Percentiles rank a stretch among this genome's conserved stretches.
Conservation (phyloP, 129 eudicot genomes). For the Calendula officinalis region DNA sequence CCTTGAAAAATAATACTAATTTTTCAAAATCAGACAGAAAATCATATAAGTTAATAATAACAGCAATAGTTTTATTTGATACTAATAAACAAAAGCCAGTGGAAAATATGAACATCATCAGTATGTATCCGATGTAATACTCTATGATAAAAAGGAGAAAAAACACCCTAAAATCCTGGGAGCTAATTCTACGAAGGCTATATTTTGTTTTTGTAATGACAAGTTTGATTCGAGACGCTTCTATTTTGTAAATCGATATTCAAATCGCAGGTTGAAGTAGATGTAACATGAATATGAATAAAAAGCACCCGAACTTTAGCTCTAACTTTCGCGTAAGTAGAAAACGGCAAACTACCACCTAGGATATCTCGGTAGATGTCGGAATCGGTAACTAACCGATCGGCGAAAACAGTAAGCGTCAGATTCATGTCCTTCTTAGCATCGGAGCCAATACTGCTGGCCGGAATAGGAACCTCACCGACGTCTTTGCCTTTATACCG, state of each 20-base stretch:
- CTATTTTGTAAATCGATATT: slow-evolving; percentile 31
- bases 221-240: slow-evolving; percentile 37
- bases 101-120: background rate
- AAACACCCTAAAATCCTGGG: background rate
- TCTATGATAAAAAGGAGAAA: background rate
- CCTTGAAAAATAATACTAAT: too few species aligned
- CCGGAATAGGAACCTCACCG: slow-evolving; percentile 68
- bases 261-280: slow-evolving; percentile 63
- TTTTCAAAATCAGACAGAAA: background rate
- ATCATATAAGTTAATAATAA: background rate
- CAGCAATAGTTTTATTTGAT: background rate
- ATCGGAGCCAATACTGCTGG: slow-evolving; percentile 54
- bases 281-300: slow-evolving; percentile 52
- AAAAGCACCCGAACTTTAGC: slow-evolving; percentile 60
- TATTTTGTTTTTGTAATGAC: slow-evolving; percentile 54
- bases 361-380: slow-evolving; percentile 39
- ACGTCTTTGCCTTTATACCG: slow-evolving; percentile 49
- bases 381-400: slow-evolving; percentile 55
- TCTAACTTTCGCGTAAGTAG: slow-evolving; percentile 41
- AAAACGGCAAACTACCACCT: slow-evolving; percentile 50
- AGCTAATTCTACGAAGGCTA: slow-evolving; percentile 13
- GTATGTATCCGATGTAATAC: background rate
- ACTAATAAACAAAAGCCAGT: background rate
- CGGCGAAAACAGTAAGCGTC: slow-evolving; percentile 67
- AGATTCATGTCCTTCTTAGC: slow-evolving; percentile 43